phyloP scores from a whole-genome alignment of 345 rosid genomes.

The Aegle marmelos region DNA sequence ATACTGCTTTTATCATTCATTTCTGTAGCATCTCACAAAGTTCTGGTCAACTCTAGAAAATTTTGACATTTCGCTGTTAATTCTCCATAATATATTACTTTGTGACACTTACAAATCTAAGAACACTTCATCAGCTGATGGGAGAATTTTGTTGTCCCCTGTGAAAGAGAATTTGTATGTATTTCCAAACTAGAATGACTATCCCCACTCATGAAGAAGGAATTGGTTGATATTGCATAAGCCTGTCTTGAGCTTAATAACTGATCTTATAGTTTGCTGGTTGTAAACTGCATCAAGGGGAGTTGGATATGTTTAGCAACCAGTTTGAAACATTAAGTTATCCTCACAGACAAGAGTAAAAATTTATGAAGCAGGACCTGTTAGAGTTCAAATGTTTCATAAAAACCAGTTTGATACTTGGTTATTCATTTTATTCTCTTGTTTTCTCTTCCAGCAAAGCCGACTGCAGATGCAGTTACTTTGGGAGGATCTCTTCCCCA shows the following conservation, averaged over 20 bases:
- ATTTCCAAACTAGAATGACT: neutral
- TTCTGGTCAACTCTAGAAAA: neutral
- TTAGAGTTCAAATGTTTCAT: neutral
- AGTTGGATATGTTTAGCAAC: neutral
- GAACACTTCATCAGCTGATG: neutral
- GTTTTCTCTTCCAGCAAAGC: constrained; percentile 50
- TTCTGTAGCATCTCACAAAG: neutral
- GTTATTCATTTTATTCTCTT: constrained; percentile 1
- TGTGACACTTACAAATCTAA: neutral
- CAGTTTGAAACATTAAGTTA: neutral
- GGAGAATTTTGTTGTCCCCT: neutral
- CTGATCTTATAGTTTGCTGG: constrained; percentile 1
- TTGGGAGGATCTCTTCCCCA: constrained; percentile 68
- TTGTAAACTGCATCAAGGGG: neutral
- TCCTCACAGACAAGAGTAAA: neutral
- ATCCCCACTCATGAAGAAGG: neutral
- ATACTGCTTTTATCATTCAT: neutral
- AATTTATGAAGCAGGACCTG: neutral
- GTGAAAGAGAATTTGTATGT: neutral
- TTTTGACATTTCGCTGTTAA: neutral
- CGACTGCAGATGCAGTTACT: constrained; percentile 45
- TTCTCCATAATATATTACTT: neutral
- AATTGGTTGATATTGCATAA: neutral
- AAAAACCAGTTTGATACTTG: neutral
- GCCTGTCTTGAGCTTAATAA: neutral